Conservation (phyloP, 1,284 basidiomycete species). For the Exobasidium cylindrosporum region DNA sequence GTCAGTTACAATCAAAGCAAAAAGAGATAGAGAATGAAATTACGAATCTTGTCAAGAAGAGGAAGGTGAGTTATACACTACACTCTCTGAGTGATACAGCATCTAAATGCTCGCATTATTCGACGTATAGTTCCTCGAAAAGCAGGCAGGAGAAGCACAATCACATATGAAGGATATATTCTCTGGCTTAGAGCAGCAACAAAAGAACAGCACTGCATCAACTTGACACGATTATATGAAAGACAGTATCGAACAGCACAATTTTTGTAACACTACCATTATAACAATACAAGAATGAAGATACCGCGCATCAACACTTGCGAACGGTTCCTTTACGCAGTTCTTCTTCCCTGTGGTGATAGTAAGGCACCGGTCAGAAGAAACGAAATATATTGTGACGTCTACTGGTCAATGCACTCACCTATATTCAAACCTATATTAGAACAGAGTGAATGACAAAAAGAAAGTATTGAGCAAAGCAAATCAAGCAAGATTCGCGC, state of each 20-base stretch:
- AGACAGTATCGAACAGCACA: too few relatives aligned
- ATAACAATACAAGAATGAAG: conserved; percentile 1
- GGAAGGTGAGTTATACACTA: neutral
- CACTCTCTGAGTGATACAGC: neutral
- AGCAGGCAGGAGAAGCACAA: conserved; percentile 18
- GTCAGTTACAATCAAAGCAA: neutral
- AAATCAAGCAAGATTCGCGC: too few relatives aligned
- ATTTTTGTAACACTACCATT: neutral
- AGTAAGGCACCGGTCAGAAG: too few relatives aligned
- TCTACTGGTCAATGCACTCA: neutral
- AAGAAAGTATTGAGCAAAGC: too few relatives aligned
- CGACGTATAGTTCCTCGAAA: conserved; percentile 18
- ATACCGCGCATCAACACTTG: conserved; percentile 7
- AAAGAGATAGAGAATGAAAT: conserved; percentile 5
- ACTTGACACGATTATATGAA: neutral
- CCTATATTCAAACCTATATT: conserved; percentile 56
- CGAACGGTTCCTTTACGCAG: conserved; percentile 12
- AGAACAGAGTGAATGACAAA: neutral
- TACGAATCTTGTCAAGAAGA: conserved; percentile 3
- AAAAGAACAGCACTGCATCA: neutral
- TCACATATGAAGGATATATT: conserved; percentile 19
- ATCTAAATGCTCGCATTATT: neutral
- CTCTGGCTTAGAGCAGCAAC: conserved; percentile 11
- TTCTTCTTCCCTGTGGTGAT: conserved; percentile 19
- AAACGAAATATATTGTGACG: neutral